These are phyloP conservation scores for Phytopythium aichiense DNA, from an alignment of 352 stramenopile genomes.

Conservation along the genomic window DNA sequence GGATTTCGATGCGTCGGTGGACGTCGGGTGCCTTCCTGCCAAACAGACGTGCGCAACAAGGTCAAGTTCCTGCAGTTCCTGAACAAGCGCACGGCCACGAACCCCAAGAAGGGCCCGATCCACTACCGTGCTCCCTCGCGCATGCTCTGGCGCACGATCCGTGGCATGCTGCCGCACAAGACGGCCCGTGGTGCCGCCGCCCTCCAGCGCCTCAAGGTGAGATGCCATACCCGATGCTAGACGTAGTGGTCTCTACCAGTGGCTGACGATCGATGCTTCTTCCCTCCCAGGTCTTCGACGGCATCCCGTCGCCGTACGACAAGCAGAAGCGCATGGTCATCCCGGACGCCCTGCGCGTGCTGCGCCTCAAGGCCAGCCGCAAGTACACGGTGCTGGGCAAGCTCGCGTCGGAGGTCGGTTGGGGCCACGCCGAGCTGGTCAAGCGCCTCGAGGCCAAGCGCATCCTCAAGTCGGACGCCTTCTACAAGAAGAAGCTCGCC, in stretches of 20 bases:
- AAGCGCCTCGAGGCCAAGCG: constrained; percentile 92
- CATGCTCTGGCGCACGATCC: constrained; percentile 92
- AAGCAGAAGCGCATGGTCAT: constrained; percentile 99
- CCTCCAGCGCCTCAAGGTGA: constrained; percentile 93
- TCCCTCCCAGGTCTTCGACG: constrained; percentile 92
- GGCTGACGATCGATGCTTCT: too few relatives aligned
- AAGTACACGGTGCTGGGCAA: constrained; percentile 95
- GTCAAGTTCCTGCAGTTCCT: constrained; percentile 99
- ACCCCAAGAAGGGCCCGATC: constrained; percentile 96
- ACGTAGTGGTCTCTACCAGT: background rate
- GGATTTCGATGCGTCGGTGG: constrained; percentile 3
- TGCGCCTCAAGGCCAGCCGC: constrained; percentile 93
- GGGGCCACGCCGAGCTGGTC: constrained; percentile 96
- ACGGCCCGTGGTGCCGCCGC: constrained; percentile 94
- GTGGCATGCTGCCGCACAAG: constrained; percentile 99
- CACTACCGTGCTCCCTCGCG: constrained; percentile 97
- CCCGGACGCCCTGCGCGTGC: constrained; percentile 92
- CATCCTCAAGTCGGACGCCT: constrained; percentile 94
- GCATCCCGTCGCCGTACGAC: constrained; percentile 97
- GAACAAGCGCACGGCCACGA: constrained; percentile 98
- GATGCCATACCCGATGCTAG: background rate
- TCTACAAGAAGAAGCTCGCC: constrained; percentile 96
- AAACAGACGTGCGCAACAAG: constrained; percentile 93
- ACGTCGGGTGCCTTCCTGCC: constrained; percentile 15
- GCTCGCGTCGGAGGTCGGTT: constrained; percentile 95